phyloP scores from a whole-genome alignment of 495 filamentous ascomycete genomes.

The Penicillium herquei region DNA sequence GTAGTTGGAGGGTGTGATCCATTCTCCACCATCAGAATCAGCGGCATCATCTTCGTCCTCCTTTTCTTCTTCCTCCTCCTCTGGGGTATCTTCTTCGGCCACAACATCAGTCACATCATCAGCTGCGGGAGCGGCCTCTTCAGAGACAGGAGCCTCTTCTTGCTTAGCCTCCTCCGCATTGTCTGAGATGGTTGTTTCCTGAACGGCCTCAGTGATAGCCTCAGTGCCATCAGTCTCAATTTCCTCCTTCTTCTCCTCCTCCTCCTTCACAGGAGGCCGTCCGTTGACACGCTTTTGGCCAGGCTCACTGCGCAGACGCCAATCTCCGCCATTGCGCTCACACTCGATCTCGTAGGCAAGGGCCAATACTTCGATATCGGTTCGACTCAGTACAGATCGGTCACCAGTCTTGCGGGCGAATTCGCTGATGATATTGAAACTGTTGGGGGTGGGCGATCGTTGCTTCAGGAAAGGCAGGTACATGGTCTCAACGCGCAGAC shows the following conservation, averaged over 20 bases:
- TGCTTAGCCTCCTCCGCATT: slow-evolving; percentile 13
- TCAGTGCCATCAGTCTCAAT: slow-evolving; percentile 29
- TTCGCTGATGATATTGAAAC: slow-evolving; percentile 73
- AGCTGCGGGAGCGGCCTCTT: slow-evolving; percentile 5
- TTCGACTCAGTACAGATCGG: slow-evolving; percentile 76
- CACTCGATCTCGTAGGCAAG: slow-evolving; percentile 89
- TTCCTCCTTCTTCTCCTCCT: slow-evolving; percentile 25
- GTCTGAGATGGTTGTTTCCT: slow-evolving; percentile 25
- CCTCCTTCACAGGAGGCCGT: slow-evolving; percentile 52
- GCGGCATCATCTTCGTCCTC: slow-evolving; percentile 49
- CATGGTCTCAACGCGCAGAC: slow-evolving; percentile 74
- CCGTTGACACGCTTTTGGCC: slow-evolving; percentile 77
- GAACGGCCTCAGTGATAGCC: slow-evolving; percentile 28
- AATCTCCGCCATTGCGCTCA: slow-evolving; percentile 79
- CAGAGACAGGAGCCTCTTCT: slow-evolving; percentile 11
- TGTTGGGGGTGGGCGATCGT: slow-evolving; percentile 68
- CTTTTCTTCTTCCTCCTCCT: slow-evolving; percentile 33
- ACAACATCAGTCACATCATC: slow-evolving; percentile 4
- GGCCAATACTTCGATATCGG: slow-evolving; percentile 86
- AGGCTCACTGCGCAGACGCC: slow-evolving; percentile 73
- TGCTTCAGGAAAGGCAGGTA: slow-evolving; percentile 81
- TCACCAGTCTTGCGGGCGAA: slow-evolving; percentile 92
- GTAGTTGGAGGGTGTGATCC: slow-evolving; percentile 95
- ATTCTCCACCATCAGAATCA: slow-evolving; percentile 69
- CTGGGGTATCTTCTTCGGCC: slow-evolving; percentile 6